Percentiles rank a stretch among this genome's conserved stretches.
phyloP scores from a whole-genome alignment of 2,329 filamentous ascomycete genomes.

The Endothia cerciana region DNA sequence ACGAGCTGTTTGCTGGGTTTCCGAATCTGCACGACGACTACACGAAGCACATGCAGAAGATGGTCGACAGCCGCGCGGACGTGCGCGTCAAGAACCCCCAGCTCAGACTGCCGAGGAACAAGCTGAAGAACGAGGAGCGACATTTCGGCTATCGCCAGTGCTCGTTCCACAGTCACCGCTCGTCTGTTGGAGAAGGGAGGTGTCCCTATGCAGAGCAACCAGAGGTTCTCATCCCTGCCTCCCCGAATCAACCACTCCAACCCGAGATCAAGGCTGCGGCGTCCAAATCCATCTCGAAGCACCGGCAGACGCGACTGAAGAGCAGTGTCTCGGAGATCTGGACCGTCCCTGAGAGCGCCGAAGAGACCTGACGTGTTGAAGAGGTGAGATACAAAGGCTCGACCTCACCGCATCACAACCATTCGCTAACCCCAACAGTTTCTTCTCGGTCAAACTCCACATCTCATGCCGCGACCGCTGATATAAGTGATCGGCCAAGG shows the following conservation, averaged over 20 bases:
- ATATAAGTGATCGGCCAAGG: background rate
- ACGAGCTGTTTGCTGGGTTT: conserved; percentile 38
- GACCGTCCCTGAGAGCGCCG: conserved; percentile 26
- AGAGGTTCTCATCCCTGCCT: conserved; percentile 25
- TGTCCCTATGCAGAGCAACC: conserved; percentile 49
- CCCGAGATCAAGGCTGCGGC: conserved; percentile 2
- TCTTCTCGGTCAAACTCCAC: background rate
- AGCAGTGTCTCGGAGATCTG: conserved; percentile 18
- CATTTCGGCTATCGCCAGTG: conserved; percentile 65
- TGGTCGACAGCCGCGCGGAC: conserved; percentile 54
- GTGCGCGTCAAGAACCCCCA: conserved; percentile 64
- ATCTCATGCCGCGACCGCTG: background rate
- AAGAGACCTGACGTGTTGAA: conserved; percentile 21
- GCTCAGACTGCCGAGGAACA: conserved; percentile 60
- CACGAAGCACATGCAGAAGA: conserved; percentile 55
- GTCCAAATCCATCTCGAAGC: background rate
- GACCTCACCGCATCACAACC: background rate
- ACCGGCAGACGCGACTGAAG: conserved; percentile 13
- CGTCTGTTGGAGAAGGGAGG: conserved; percentile 55
- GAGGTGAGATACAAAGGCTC: conserved; percentile 10
- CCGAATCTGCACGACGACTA: conserved; percentile 57
- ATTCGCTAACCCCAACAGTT: background rate
- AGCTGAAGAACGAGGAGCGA: conserved; percentile 58
- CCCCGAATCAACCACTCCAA: background rate
- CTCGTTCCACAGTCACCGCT: conserved; percentile 63